phyloP scores from a whole-genome alignment of 768 basidiomycete genomes.

The Tylopilus felleus region DNA sequence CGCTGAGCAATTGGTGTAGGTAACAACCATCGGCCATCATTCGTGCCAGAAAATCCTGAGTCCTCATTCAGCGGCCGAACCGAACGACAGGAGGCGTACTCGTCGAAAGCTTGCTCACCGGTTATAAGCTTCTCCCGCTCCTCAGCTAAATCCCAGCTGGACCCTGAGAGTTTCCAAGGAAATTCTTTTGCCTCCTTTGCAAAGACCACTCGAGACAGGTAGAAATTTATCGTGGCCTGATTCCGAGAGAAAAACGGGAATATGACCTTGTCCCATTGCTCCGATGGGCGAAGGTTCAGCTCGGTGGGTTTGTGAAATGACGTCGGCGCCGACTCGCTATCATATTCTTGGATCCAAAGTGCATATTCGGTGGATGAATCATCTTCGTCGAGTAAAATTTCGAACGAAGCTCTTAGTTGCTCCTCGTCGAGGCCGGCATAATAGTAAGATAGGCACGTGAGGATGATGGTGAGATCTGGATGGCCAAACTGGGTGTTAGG shows the following conservation, averaged over 20 bases:
- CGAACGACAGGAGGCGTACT: no score
- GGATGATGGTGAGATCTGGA: no score
- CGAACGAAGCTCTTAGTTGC: neutral
- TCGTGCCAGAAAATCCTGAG: constrained; percentile 42
- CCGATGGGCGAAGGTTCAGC: constrained; percentile 7
- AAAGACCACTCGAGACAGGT: constrained; percentile 32
- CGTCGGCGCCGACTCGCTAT: no score
- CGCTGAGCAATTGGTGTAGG: constrained; percentile 31
- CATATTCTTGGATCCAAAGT: neutral
- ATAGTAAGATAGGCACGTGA: no score
- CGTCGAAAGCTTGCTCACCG: no score
- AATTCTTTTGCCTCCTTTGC: constrained; percentile 33
- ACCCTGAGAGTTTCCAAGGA: constrained; percentile 24
- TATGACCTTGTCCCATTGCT: neutral
- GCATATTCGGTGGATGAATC: constrained; percentile 1
- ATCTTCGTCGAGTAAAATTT: constrained; percentile 1
- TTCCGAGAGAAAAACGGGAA: constrained; percentile 3
- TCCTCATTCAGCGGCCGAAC: no score
- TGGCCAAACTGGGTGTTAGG: no score
- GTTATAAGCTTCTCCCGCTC: constrained; percentile 10
- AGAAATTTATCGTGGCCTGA: constrained; percentile 2
- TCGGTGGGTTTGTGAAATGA: neutral
- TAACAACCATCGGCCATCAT: constrained; percentile 35
- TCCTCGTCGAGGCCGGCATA: neutral
- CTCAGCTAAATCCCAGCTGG: no score